Percentiles rank a stretch among this genome's conserved stretches.
These are phyloP conservation scores for Solanum gracilifrons DNA, from an alignment of 257 asterid genomes.

Conservation along the genomic window DNA sequence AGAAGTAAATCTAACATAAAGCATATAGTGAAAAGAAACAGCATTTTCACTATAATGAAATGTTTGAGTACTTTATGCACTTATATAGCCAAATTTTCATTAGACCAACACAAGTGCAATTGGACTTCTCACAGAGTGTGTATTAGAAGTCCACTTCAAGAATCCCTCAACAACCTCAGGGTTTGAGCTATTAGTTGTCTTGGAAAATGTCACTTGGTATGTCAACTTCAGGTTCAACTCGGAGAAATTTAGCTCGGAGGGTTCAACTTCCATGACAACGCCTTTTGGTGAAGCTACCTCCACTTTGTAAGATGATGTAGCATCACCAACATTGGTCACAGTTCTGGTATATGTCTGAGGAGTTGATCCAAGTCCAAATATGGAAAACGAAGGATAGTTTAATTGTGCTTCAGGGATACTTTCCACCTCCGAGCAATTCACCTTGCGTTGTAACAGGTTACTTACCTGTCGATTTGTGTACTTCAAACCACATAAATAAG, in stretches of 20 bases:
- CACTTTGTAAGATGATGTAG: conserved; percentile 14
- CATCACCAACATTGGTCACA: conserved; percentile 30
- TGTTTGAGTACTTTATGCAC: neutral
- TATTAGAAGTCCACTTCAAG: conserved; percentile 28
- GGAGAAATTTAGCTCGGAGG: conserved; percentile 11
- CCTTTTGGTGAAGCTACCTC: conserved; percentile 16
- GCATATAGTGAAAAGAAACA: neutral
- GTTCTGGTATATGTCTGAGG: conserved; percentile 26
- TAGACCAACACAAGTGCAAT: conserved; percentile 1
- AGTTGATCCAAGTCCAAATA: neutral
- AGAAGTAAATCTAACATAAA: neutral
- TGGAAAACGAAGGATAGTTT: conserved; percentile 15
- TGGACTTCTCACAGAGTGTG: conserved; percentile 26
- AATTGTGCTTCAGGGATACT: conserved; percentile 15
- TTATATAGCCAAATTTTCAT: neutral
- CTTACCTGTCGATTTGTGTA: conserved; percentile 20
- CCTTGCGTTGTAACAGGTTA: neutral
- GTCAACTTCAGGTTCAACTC: conserved; percentile 14
- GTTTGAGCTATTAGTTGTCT: neutral
- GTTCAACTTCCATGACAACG: conserved; percentile 14
- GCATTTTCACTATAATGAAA: neutral
- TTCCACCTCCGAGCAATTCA: conserved; percentile 10
- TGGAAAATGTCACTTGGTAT: conserved; percentile 24
- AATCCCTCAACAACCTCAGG: conserved; percentile 17
- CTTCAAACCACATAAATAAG: conserved; percentile 29